Evolutionary conservation across 768 basidiomycete genomes (phyloP).

Genomic region (Amanita molliuscula): DNA sequence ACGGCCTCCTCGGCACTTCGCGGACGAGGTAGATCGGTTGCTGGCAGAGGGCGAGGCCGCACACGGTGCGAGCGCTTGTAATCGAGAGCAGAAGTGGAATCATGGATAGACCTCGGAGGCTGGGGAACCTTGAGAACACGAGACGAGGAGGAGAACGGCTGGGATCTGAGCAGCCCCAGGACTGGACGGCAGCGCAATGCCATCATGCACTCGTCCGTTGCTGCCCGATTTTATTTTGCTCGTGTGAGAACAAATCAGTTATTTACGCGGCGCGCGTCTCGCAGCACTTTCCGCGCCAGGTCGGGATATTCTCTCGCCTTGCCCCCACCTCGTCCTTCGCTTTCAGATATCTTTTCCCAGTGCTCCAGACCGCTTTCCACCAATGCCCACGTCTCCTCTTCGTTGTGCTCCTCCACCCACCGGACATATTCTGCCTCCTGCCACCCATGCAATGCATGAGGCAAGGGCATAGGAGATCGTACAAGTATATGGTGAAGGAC

Average conservation of each 20-base stretch:
- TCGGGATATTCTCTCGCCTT: conserved; percentile 51
- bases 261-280: conserved; percentile 21
- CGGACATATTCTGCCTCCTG: conserved; percentile 92
- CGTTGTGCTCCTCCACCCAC: conserved; percentile 89
- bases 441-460: conserved; percentile 88
- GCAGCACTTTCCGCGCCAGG: conserved; percentile 60
- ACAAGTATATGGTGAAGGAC: conserved; percentile 91
- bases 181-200: conserved; percentile 18
- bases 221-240: background rate
- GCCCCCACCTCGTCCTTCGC: conserved; percentile 35
- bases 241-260: background rate
- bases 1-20: conserved; percentile 93
- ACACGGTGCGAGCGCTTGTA: conserved; percentile 70
- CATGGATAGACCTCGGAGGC: conserved; percentile 75
- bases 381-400: conserved; percentile 70
- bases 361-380: conserved; percentile 69
- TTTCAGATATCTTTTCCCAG: conserved; percentile 68
- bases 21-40: conserved; percentile 73
- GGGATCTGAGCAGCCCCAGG: conserved; percentile 17
- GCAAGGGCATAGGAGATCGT: conserved; percentile 75
- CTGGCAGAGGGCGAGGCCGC: conserved; percentile 77
- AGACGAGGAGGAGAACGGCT: conserved; percentile 28
- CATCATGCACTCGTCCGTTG: background rate
- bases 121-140: conserved; percentile 35
- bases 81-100: conserved; percentile 91